Conservation (phyloP, 148 eudicot genomes). For the Nepenthes gracilis region DNA sequence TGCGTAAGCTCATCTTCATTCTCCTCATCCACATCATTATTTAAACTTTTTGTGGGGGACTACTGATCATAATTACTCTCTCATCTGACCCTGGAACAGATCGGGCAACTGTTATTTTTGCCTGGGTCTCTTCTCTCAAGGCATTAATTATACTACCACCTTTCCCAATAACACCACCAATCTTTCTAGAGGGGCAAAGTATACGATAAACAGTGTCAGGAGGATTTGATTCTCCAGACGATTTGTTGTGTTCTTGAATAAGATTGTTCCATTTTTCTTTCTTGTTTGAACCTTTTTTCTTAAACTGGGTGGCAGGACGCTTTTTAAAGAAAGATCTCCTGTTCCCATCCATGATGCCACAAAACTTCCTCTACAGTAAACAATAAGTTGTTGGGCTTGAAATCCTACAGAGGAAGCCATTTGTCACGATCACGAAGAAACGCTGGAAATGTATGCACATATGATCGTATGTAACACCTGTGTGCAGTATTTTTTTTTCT, state of each 20-base stretch:
- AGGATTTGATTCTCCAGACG: slow-evolving; percentile 29
- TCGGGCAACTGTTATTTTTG: slow-evolving; percentile 68
- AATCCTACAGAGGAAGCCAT: slow-evolving; percentile 6
- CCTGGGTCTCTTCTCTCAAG: slow-evolving; percentile 63
- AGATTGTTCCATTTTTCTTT: slow-evolving; percentile 29
- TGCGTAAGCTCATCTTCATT: slow-evolving; percentile 24
- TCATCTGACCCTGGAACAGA: slow-evolving; percentile 72
- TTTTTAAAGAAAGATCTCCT: slow-evolving; percentile 24
- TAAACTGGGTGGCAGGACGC: slow-evolving; percentile 34
- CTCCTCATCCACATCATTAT: slow-evolving; percentile 13
- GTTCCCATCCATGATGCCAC: slow-evolving; percentile 38
- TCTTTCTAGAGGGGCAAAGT: slow-evolving; percentile 54
- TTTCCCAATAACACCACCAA: slow-evolving; percentile 81
- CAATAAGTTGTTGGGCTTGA: neutral
- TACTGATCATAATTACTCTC: slow-evolving; percentile 49
- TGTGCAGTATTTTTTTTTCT: too few relatives aligned
- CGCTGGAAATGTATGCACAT: neutral
- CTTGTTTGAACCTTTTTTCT: slow-evolving; percentile 38
- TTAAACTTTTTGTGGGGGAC: slow-evolving; percentile 32
- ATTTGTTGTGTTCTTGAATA: slow-evolving; percentile 20
- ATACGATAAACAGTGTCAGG: slow-evolving; percentile 66
- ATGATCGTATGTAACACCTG: too few relatives aligned
- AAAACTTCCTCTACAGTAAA: neutral
- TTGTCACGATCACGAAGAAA: neutral
- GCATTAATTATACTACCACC: slow-evolving; percentile 63